Base-by-base conservation (phyloP, 2,329 filamentous ascomycete species). In the Myotisia sp. region DNA sequence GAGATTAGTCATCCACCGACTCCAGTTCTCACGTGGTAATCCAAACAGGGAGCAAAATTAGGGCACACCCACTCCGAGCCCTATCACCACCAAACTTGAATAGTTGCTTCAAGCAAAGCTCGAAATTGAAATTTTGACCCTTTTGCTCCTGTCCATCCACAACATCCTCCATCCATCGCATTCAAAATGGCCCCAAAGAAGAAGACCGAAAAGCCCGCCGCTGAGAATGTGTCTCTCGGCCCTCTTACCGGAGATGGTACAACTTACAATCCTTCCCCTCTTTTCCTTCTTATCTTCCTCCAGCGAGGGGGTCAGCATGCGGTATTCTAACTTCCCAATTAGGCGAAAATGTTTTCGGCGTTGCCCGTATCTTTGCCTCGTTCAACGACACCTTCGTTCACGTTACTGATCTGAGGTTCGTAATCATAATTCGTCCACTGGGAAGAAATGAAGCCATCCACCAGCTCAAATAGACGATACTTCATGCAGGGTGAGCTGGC, bases 161-260 rank as follows among this genome's bases (percentile, higher is more conserved):
- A 43, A 53, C 52, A 53, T 49, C 32, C 8, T 24, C 22, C n/a
- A n/a, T n/a, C n/a, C n/a, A n/a, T n/a, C n/a, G n/a, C n/a, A 22
- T 32, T 56, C 56, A 55, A 64, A 71, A 82, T 67, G 62, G 95
- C 95, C 87, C 70, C 86, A 67, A 86, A 86, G 65, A 86, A 87
- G 74, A 77, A 78, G 65, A 68, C 75, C 57, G 74, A 79, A 62
- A 76, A 81, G 58, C 73, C 75, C 55, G 77, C 66, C 47, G 66
- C 87, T 71, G 90, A 95, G 79, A 98, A 98, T 71, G 90, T 98
- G 74, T 86, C 81, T 67, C 77, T 95, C 57, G 90, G 90, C 57
- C 90, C 90, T 62, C 83, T 93, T 67, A 82, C 86, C 70, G 80
- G 86, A 62, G 87, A 94, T 74, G 86, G 84, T 87, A 64, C 26